Percentiles rank a stretch among this genome's conserved stretches.
phyloP scores from a whole-genome alignment of 2,329 filamentous ascomycete species.

The Pseudogymnoascus sp. region DNA sequence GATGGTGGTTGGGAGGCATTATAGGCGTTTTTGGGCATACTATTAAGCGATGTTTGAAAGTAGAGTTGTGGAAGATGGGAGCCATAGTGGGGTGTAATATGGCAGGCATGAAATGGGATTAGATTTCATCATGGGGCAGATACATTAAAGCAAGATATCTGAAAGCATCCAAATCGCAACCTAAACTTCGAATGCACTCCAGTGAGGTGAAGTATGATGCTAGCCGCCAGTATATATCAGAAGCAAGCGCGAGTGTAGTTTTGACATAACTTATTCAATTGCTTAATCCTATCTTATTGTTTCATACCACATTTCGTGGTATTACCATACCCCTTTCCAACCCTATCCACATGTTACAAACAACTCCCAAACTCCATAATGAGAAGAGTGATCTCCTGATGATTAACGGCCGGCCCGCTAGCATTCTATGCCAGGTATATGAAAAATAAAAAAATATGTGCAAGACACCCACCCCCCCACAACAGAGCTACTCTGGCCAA shows the following conservation, averaged over 20 bases:
- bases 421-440: constrained; percentile 6
- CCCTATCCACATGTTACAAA: constrained; percentile 1
- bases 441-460: not conserved
- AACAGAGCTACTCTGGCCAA: not conserved
- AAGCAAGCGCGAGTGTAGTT: not conserved
- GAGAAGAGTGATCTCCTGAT: constrained; percentile 7
- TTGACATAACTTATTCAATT: not conserved
- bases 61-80: not conserved
- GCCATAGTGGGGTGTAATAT: not conserved
- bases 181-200: not conserved
- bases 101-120: not conserved
- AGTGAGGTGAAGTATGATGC: not conserved
- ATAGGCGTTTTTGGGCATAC: constrained; percentile 7
- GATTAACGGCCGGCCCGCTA: constrained; percentile 7
- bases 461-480: not conserved
- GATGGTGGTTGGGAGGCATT: not conserved
- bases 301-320: constrained; percentile 1
- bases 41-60: constrained; percentile 1
- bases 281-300: constrained; percentile 2
- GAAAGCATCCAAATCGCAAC: not conserved
- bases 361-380: constrained; percentile 1
- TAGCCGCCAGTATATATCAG: not conserved
- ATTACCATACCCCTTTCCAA: constrained; percentile 6
- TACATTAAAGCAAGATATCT: not conserved
- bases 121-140: not conserved